Conservation (phyloP, 176 grass and related monocot genomes). For the Elaeis guineensis region DNA sequence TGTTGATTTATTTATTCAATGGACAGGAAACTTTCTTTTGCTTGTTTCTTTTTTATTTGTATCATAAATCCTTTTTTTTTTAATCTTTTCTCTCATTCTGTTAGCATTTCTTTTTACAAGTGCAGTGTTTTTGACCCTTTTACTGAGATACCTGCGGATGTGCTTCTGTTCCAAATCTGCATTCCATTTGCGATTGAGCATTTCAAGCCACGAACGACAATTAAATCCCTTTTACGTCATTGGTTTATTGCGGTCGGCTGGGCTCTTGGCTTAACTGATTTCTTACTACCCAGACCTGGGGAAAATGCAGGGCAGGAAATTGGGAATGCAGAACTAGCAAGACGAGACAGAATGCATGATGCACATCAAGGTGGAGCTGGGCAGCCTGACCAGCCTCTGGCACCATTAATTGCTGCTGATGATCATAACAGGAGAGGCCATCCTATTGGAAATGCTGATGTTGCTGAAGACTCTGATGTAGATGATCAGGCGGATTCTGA, state of each 20-base stretch:
- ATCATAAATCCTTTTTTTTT: background rate
- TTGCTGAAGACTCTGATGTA: constrained; percentile 62
- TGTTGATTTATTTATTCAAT: constrained; percentile 3
- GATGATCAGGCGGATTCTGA: constrained; percentile 86
- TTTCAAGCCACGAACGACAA: constrained; percentile 76
- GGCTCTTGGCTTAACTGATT: constrained; percentile 77
- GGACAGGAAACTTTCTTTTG: background rate
- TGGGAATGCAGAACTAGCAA: constrained; percentile 61
- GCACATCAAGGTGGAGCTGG: constrained; percentile 37
- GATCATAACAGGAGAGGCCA: constrained; percentile 45
- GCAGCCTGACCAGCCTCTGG: constrained; percentile 46
- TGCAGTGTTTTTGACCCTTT: constrained; percentile 96
- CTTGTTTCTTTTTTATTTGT: constrained; percentile 10
- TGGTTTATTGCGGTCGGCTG: constrained; percentile 90
- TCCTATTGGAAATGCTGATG: constrained; percentile 44
- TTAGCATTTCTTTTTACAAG: background rate
- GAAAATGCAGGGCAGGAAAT: constrained; percentile 74
- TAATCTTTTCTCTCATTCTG: background rate
- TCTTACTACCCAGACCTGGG: constrained; percentile 69
- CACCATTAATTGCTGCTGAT: constrained; percentile 40
- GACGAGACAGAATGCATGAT: constrained; percentile 56
- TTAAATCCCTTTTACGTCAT: constrained; percentile 76
- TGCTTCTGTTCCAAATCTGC: constrained; percentile 91
- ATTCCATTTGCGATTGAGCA: constrained; percentile 98
- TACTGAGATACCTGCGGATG: constrained; percentile 85